Evolutionary conservation across 495 filamentous ascomycete species (phyloP).

Genomic region (Venustampulla echinocandica): DNA sequence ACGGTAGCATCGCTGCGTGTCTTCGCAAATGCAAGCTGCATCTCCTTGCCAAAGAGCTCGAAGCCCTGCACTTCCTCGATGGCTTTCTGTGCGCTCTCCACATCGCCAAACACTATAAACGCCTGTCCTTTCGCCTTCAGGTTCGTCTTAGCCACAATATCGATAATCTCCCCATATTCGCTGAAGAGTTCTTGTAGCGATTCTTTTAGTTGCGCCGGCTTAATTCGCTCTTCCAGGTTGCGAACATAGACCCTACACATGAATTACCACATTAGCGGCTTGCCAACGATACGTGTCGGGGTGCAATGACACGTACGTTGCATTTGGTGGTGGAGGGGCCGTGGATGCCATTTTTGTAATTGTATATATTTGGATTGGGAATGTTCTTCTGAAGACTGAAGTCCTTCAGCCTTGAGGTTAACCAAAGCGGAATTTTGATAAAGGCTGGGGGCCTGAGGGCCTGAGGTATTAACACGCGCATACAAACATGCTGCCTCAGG

Average conservation of each 20-base stretch:
- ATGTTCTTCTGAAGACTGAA: neutral
- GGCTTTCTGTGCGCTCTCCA: conserved; percentile 65
- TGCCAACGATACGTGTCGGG: conserved; percentile 40
- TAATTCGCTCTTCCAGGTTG: conserved; percentile 90
- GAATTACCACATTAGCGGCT: no score
- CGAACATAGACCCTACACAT: conserved; percentile 57
- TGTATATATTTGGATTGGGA: neutral
- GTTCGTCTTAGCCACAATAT: conserved; percentile 87
- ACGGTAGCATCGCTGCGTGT: conserved; percentile 87
- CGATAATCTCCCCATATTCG: conserved; percentile 83
- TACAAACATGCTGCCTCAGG: no score
- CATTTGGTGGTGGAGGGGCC: conserved; percentile 29
- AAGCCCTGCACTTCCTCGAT: conserved; percentile 91
- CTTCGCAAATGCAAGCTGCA: conserved; percentile 78
- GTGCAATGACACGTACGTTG: conserved; percentile 62
- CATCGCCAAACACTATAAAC: conserved; percentile 84
- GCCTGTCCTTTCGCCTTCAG: conserved; percentile 92
- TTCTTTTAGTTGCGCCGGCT: conserved; percentile 66
- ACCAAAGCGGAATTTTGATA: no score
- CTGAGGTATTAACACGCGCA: no score
- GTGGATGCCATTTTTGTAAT: neutral
- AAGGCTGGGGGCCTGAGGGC: no score
- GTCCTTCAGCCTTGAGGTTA: conserved; percentile 7
- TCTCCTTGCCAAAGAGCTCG: conserved; percentile 87
- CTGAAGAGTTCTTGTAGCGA: conserved; percentile 72